These are phyloP conservation scores for Alternaria postmessia DNA, from an alignment of 2,329 filamentous ascomycete genomes.

Conservation along the genomic window DNA sequence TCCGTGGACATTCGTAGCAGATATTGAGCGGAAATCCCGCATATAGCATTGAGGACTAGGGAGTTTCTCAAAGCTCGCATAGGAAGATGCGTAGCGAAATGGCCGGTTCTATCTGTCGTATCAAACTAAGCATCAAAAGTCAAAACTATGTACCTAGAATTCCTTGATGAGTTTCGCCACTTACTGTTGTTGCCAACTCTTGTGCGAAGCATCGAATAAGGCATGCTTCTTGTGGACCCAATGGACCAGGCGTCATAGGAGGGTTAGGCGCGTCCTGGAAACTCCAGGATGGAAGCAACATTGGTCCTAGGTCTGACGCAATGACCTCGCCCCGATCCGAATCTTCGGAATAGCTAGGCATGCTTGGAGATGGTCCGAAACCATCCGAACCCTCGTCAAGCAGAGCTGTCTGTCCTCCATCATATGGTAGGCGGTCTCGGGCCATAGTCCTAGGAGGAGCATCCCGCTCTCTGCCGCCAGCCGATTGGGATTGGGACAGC, in stretches of 20 bases:
- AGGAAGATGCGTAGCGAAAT: not conserved
- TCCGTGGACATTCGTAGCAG: not conserved
- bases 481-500: not conserved
- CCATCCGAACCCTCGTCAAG: too few species aligned
- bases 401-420: too few species aligned
- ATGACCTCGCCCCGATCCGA: not conserved
- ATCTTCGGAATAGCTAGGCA: too few species aligned
- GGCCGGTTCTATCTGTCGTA: not conserved
- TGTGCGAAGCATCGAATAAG: not conserved
- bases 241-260: not conserved
- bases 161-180: not conserved
- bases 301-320: not conserved
- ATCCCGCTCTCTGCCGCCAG: not conserved
- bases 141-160: not conserved
- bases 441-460: not conserved
- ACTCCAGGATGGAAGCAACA: not conserved
- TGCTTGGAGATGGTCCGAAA: too few species aligned
- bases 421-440: not conserved
- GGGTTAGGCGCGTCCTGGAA: not conserved
- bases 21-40: not conserved
- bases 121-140: not conserved
- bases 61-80: not conserved
- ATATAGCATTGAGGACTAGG: not conserved
- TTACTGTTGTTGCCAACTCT: not conserved
- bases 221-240: not conserved